A percentile compares a stretch with the other conserved stretches of the same genome.
These are phyloP conservation scores for Gentiana macrophylla DNA, from an alignment of 257 asterid genomes.

Conservation along the genomic window DNA sequence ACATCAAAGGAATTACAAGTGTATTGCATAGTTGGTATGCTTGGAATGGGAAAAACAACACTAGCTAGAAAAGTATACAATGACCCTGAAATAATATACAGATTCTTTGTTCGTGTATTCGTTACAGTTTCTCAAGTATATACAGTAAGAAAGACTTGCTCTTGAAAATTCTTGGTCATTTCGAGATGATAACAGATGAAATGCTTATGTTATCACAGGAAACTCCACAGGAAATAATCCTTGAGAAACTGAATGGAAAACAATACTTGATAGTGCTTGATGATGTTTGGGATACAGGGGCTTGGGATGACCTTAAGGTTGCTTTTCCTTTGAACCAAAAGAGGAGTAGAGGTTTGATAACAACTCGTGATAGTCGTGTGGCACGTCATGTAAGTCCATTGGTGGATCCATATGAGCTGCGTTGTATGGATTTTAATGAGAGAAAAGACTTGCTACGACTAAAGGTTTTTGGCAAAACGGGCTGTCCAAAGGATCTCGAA, in stretches of 20 bases:
- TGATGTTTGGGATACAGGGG: conserved; percentile 10
- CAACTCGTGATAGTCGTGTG: conserved; percentile 8
- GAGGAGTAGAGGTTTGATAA: conserved; percentile 13
- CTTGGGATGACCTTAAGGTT: conserved; percentile 4
- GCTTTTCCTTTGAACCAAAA: conserved; percentile 8
- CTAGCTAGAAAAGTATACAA: conserved; percentile 14
- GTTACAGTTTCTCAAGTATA: conserved; percentile 14
- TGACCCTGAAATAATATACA: conserved; percentile 10
- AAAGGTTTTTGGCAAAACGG: conserved; percentile 8
- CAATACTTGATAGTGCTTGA: conserved; percentile 13
- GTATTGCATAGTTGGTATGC: conserved; percentile 16
- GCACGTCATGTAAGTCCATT: background rate
- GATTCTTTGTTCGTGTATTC: conserved; percentile 18
- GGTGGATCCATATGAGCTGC: background rate
- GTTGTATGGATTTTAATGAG: background rate
- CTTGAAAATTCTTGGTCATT: conserved; percentile 3
- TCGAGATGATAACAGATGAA: background rate
- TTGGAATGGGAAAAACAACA: conserved; percentile 3
- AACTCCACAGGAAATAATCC: background rate
- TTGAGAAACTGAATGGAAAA: background rate
- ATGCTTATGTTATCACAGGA: background rate
- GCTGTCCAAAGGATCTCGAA: conserved; percentile 2
- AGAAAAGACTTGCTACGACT: conserved; percentile 9
- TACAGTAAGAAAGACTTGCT: conserved; percentile 12
- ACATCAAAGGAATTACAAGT: conserved; percentile 8